Evolutionary conservation across 148 eudicot genomes (phyloP).

Genomic region (Dysphania ambrosioides): DNA sequence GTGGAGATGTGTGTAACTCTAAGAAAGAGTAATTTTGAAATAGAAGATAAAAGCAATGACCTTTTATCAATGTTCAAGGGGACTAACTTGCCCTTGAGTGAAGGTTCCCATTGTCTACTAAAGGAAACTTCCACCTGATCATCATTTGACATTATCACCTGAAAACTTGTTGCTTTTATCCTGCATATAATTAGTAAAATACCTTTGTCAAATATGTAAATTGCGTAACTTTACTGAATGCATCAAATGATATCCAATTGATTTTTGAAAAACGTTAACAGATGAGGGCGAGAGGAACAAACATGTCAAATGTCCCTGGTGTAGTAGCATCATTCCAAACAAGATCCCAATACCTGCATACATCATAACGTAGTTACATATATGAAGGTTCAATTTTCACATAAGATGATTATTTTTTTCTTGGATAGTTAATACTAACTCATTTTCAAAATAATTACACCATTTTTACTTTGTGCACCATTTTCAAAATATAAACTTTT

Average conservation of each 20-base stretch:
- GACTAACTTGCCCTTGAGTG: constrained; percentile 56
- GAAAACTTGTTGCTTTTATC: constrained; percentile 53
- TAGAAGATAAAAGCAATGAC: constrained; percentile 28
- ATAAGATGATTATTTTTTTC: not conserved
- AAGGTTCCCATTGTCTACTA: constrained; percentile 72
- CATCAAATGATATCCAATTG: not conserved
- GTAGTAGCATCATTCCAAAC: constrained; percentile 68
- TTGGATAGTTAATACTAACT: too few species aligned
- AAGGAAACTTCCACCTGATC: constrained; percentile 83
- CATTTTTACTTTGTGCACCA: too few species aligned
- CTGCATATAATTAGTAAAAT: constrained; percentile 29
- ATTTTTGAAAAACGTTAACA: not conserved
- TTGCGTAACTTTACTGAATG: not conserved
- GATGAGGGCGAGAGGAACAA: constrained; percentile 23
- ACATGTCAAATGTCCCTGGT: constrained; percentile 68
- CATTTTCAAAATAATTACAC: too few species aligned
- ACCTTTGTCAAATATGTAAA: not conserved
- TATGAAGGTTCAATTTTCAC: not conserved
- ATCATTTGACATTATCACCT: constrained; percentile 54
- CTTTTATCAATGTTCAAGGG: constrained; percentile 92
- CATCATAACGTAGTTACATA: not conserved
- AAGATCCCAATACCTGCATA: constrained; percentile 70
- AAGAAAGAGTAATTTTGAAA: not conserved
- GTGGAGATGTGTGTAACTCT: not conserved
- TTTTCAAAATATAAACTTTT: too few species aligned